These are phyloP conservation scores for Magnolia sinica DNA, from an alignment of 164 flowering plant genomes.

Conservation along the genomic window DNA sequence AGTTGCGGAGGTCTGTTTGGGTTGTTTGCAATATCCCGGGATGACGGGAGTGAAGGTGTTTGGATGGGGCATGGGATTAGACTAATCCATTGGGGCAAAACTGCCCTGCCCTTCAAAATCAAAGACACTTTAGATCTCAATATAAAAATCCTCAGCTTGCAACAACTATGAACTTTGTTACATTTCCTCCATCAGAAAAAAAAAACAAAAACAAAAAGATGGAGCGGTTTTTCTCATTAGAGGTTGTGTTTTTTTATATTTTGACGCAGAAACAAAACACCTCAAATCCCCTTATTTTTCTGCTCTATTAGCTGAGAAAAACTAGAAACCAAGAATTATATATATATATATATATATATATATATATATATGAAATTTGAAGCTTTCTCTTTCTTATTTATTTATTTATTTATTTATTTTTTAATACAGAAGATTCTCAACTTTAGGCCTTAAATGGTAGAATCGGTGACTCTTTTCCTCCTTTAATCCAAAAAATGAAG, in stretches of 20 bases:
- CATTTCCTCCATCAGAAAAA: background rate
- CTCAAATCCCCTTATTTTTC: background rate
- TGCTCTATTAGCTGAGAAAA: background rate
- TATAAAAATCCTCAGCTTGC: slow-evolving; percentile 4
- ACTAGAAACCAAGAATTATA: background rate
- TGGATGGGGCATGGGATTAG: too few species aligned
- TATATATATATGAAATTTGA: background rate
- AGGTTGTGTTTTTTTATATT: slow-evolving; percentile 9
- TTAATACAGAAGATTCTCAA: background rate
- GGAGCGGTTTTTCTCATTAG: background rate
- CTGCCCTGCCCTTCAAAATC: background rate
- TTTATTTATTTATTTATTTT: too few species aligned
- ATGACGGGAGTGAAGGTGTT: too few species aligned
- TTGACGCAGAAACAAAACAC: background rate
- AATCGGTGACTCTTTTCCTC: slow-evolving; percentile 1
- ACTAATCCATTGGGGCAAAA: too few species aligned
- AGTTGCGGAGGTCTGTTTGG: too few species aligned
- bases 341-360: too few species aligned
- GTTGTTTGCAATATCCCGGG: too few species aligned
- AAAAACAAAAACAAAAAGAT: background rate
- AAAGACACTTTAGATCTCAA: background rate
- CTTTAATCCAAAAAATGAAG: slow-evolving; percentile 3
- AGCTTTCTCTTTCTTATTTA: background rate
- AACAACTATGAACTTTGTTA: background rate
- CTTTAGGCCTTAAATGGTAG: slow-evolving; percentile 8